A percentile compares a stretch with the other conserved stretches of the same genome.
phyloP scores from a whole-genome alignment of 352 stramenopile species.

The Globisporangium ultimum region DNA sequence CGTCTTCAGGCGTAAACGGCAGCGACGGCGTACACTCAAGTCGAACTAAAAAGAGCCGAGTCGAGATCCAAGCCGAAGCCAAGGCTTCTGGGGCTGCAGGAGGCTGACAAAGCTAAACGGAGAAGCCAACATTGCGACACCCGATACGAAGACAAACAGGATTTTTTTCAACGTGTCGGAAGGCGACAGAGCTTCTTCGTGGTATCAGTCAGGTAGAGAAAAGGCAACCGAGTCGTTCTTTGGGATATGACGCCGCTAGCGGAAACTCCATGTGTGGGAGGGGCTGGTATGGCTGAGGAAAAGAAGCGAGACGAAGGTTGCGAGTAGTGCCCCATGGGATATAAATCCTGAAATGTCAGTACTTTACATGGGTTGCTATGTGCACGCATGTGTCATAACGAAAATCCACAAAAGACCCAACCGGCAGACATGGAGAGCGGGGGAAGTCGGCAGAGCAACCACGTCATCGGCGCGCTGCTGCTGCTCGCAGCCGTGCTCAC shows the following conservation, averaged over 20 bases:
- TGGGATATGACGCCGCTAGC: constrained; percentile 33
- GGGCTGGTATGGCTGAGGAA: constrained; percentile 25
- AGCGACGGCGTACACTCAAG: no score
- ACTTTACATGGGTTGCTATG: constrained; percentile 1
- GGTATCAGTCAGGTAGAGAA: no score
- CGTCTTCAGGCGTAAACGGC: no score
- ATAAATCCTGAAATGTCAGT: no score
- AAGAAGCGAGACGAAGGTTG: constrained; percentile 5
- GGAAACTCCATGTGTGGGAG: constrained; percentile 24
- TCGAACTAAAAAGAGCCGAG: constrained; percentile 22
- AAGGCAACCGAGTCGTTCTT: constrained; percentile 6
- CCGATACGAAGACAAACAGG: no score
- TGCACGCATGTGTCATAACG: no score
- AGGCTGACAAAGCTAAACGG: constrained; percentile 18
- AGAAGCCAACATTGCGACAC: background rate
- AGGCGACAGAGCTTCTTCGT: constrained; percentile 4
- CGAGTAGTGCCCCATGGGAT: no score
- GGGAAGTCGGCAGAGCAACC: background rate
- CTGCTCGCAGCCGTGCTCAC: constrained; percentile 47
- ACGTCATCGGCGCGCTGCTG: constrained; percentile 41
- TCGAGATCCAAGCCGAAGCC: constrained; percentile 37
- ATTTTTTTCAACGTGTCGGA: background rate
- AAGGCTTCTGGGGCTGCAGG: constrained; percentile 29
- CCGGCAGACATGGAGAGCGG: constrained; percentile 16
- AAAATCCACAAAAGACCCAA: background rate